Evolutionary conservation across 345 rosid genomes (phyloP).

Genomic region (Hibiscus syriacus): DNA sequence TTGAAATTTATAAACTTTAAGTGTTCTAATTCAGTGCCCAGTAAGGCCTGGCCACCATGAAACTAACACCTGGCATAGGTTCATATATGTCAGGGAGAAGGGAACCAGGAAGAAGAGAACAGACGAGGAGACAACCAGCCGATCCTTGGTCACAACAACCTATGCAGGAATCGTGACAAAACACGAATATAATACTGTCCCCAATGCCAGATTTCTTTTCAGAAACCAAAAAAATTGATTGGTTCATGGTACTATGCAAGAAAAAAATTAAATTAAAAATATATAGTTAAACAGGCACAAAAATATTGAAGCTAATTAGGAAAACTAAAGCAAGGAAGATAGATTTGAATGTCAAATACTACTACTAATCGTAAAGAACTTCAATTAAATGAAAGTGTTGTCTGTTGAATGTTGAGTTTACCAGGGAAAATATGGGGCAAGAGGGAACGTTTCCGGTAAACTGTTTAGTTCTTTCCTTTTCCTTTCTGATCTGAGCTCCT

Average conservation of each 20-base stretch:
- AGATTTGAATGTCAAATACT: not conserved
- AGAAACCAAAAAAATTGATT: constrained; percentile 36
- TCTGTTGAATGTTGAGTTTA: constrained; percentile 23
- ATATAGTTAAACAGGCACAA: not conserved
- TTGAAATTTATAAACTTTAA: constrained; percentile 5
- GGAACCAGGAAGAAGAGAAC: constrained; percentile 65
- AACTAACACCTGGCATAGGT: constrained; percentile 28
- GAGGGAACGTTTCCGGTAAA: constrained; percentile 11
- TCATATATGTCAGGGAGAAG: constrained; percentile 46
- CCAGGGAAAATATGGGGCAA: constrained; percentile 37
- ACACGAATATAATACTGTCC: constrained; percentile 12
- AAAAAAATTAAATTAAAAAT: too few relatives aligned
- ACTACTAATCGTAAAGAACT: not conserved
- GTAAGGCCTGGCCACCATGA: constrained; percentile 21
- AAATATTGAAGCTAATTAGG: not conserved
- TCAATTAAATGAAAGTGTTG: not conserved
- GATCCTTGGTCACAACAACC: constrained; percentile 35
- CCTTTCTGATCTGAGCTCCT: constrained; percentile 73
- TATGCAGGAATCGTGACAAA: constrained; percentile 27
- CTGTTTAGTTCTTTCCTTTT: constrained; percentile 63
- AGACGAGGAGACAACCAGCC: constrained; percentile 62
- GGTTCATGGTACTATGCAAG: constrained; percentile 17
- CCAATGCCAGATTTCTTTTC: constrained; percentile 27
- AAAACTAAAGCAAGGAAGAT: not conserved
- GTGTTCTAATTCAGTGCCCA: constrained; percentile 15